Evolutionary conservation across 805 yeast genomes (phyloP).

Genomic region (Ogataea dorogensis): DNA sequence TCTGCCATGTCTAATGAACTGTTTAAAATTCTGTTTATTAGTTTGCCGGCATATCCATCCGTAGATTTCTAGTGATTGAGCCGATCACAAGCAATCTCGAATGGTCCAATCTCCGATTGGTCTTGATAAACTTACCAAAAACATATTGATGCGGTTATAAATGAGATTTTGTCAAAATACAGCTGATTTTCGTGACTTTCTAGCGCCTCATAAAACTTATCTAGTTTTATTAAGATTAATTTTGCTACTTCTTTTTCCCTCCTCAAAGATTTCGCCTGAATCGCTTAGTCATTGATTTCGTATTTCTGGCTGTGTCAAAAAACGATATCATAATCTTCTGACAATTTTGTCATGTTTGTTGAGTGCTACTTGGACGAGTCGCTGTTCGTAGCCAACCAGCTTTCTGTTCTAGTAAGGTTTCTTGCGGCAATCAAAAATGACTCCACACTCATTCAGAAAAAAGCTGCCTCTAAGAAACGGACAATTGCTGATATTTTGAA

Average conservation of each 20-base stretch:
- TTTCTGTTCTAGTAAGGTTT: slow-evolving; percentile 2
- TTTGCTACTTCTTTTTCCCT: slow-evolving; percentile 10
- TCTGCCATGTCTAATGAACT: slow-evolving; percentile 44
- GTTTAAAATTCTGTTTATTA: slow-evolving; percentile 36
- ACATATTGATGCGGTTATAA: slow-evolving; percentile 3
- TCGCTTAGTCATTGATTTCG: slow-evolving; percentile 1
- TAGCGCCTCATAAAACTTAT: slow-evolving; percentile 3
- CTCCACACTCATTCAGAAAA: slow-evolving; percentile 8
- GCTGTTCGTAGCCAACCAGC: slow-evolving; percentile 1
- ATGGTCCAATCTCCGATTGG: not conserved
- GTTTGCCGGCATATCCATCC: no score
- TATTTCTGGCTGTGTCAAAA: slow-evolving; percentile 5
- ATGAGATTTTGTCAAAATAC: not conserved
- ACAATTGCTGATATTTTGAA: slow-evolving; percentile 18
- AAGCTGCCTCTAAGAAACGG: slow-evolving; percentile 12
- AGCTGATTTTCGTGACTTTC: not conserved
- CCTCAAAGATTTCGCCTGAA: not conserved
- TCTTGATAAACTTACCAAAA: slow-evolving; percentile 6
- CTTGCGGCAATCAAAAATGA: slow-evolving; percentile 2
- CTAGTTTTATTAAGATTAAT: no score
- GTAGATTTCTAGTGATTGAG: no score
- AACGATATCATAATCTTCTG: not conserved
- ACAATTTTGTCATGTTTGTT: slow-evolving; percentile 1
- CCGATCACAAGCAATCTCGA: no score
- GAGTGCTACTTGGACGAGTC: slow-evolving; percentile 3